Conservation (phyloP, 257 asterid species). For the Fraxinus excelsior region DNA sequence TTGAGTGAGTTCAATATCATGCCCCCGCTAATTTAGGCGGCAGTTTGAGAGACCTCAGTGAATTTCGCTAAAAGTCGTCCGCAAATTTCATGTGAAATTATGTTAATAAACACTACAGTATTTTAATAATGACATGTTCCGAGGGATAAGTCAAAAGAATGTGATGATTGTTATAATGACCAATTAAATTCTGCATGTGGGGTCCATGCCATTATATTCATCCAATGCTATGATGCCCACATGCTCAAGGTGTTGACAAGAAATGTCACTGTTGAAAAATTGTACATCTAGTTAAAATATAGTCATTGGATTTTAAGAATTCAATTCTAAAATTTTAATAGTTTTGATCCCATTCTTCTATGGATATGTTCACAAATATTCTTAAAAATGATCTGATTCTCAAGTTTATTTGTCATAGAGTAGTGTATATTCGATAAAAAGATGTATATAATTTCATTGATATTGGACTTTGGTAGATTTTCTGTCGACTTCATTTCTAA, state of each 20-base stretch:
- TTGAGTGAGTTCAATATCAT: background rate
- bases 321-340: no score
- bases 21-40: constrained; percentile 5
- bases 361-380: background rate
- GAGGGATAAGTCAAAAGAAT: background rate
- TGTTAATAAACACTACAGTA: background rate
- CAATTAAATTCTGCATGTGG: background rate
- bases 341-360: background rate
- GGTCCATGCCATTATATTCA: background rate
- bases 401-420: background rate
- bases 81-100: background rate
- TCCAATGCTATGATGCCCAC: background rate
- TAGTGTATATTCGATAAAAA: no score
- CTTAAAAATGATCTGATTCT: background rate
- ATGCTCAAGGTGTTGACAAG: background rate
- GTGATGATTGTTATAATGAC: background rate
- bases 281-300: no score
- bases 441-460: no score
- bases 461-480: background rate
- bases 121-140: background rate
- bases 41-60: background rate
- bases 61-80: background rate
- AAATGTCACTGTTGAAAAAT: background rate
- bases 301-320: background rate
- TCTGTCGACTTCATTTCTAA: background rate